Evolutionary conservation across 352 stramenopile species (phyloP), one percentile per base, ranked within the genome.

Genomic region (Phytophthora litchii): DNA sequence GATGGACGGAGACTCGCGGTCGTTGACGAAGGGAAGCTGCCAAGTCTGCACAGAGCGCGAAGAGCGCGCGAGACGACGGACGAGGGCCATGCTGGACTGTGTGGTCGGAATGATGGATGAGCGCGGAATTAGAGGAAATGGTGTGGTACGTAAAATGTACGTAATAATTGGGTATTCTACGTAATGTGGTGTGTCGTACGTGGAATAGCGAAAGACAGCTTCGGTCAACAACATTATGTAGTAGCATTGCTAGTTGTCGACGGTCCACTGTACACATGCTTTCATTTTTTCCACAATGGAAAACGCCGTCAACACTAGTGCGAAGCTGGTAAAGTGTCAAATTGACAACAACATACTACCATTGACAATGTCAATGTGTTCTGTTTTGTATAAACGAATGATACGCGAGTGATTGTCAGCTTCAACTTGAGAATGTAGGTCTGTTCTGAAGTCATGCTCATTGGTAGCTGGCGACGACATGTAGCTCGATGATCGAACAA

Each of bases 11-110:
- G 4, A 16, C 10, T 36, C 13, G 16, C 6, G 23, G 11, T 20
- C 25, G 14, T 5, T 47, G 12, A 34, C 11, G 2, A 34, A 32
- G 3, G 42, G 36, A 8, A 60, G 31, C 49, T 61, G 64, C 44
- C 54, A 73, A 10, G 54, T 34, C 50, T 64, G 58, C 13, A 54
- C 46, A 16, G 45, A 35, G 49, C 57, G 57, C 16, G 56, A 58
- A 1, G 52, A 60, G 56, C 61, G 53, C 29, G 45, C 54, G 46
- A 75, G 65, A 37, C 64, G 70, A 48, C 65, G 70, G 20, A 72
- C 47, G 23, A 78, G 41, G 3, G 66, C 52, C 65, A 78, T 75
- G 17, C 1, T 17, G 37, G 17, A 9, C 44, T 58, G 38, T 53
- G 31, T 52, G 38, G 41, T 21, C n/a, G 17, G 29, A 37, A 42